Conservation (phyloP, 2,329 filamentous ascomycete species). For the Monosporascus sp. region DNA sequence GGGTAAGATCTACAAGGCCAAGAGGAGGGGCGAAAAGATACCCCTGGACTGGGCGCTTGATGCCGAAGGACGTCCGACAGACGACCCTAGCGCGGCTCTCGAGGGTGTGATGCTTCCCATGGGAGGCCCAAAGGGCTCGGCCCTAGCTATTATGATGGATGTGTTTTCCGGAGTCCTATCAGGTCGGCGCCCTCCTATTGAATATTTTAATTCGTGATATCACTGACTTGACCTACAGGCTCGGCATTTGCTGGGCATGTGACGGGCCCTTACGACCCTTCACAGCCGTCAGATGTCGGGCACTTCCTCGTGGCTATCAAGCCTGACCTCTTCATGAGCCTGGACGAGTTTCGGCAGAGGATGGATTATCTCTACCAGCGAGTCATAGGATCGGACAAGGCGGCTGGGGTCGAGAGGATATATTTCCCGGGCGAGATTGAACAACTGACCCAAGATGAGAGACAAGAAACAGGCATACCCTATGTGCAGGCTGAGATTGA, state of each 20-base stretch:
- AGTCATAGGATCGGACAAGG: slow-evolving; percentile 49
- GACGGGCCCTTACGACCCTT: slow-evolving; percentile 69
- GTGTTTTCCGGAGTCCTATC: slow-evolving; percentile 77
- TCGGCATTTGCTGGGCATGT: slow-evolving; percentile 75
- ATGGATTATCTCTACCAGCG: slow-evolving; percentile 51
- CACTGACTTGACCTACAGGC: slow-evolving; percentile 32
- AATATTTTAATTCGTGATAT: neutral
- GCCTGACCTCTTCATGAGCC: slow-evolving; percentile 66
- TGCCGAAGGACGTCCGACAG: slow-evolving; percentile 59
- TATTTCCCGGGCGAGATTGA: slow-evolving; percentile 61
- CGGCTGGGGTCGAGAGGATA: slow-evolving; percentile 50
- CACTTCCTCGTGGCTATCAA: slow-evolving; percentile 70
- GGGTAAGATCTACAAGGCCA: slow-evolving; percentile 69
- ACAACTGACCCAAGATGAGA: slow-evolving; percentile 45
- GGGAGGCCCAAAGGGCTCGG: slow-evolving; percentile 79
- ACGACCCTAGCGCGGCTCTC: slow-evolving; percentile 65
- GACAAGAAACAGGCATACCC: slow-evolving; percentile 51
- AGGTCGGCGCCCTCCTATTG: slow-evolving; percentile 6
- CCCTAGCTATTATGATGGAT: slow-evolving; percentile 79
- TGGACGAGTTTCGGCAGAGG: slow-evolving; percentile 62
- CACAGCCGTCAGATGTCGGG: slow-evolving; percentile 62
- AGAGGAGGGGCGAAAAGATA: slow-evolving; percentile 63
- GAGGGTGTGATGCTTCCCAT: slow-evolving; percentile 80
- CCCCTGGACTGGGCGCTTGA: slow-evolving; percentile 71
- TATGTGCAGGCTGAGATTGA: slow-evolving; percentile 52